phyloP scores from a whole-genome alignment of 345 rosid species.

The Limnanthes douglasii region DNA sequence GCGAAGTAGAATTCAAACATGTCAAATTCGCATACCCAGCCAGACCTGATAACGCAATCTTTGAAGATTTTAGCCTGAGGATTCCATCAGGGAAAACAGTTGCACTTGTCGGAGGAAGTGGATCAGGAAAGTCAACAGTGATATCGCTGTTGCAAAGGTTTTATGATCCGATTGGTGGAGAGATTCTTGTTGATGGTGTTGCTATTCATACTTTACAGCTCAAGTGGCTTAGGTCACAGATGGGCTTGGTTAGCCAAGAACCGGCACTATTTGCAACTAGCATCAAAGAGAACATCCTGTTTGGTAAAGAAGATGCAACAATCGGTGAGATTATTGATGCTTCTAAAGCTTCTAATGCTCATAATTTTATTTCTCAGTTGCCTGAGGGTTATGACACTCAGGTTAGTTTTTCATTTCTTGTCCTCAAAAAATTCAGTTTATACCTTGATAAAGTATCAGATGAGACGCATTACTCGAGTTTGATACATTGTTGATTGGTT shows the following conservation, averaged over 20 bases:
- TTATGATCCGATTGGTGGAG: slow-evolving; percentile 59
- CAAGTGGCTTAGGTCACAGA: slow-evolving; percentile 72
- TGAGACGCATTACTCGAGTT: too few species aligned
- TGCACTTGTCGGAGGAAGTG: slow-evolving; percentile 85
- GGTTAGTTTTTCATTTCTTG: too few species aligned
- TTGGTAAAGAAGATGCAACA: slow-evolving; percentile 54
- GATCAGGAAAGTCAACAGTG: slow-evolving; percentile 79
- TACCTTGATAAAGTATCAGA: too few species aligned
- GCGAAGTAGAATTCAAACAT: slow-evolving; percentile 48
- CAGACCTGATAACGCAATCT: slow-evolving; percentile 38
- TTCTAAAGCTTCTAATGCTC: slow-evolving; percentile 60
- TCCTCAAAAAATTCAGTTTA: too few species aligned
- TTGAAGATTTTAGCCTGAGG: slow-evolving; percentile 36
- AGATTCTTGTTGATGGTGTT: slow-evolving; percentile 50
- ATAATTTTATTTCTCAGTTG: slow-evolving; percentile 44
- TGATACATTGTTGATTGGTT: too few species aligned
- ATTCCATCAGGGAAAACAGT: slow-evolving; percentile 59
- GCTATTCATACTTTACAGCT: slow-evolving; percentile 45
- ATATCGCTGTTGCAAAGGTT: slow-evolving; percentile 79
- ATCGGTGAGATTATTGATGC: slow-evolving; percentile 42
- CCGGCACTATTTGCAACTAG: slow-evolving; percentile 65
- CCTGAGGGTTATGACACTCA: slow-evolving; percentile 61
- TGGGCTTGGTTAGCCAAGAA: slow-evolving; percentile 74
- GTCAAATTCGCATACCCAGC: slow-evolving; percentile 73
- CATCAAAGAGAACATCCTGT: slow-evolving; percentile 58